These are phyloP conservation scores for Avena sativa DNA, from an alignment of 176 grass and related monocot genomes.

Conservation along the genomic window DNA sequence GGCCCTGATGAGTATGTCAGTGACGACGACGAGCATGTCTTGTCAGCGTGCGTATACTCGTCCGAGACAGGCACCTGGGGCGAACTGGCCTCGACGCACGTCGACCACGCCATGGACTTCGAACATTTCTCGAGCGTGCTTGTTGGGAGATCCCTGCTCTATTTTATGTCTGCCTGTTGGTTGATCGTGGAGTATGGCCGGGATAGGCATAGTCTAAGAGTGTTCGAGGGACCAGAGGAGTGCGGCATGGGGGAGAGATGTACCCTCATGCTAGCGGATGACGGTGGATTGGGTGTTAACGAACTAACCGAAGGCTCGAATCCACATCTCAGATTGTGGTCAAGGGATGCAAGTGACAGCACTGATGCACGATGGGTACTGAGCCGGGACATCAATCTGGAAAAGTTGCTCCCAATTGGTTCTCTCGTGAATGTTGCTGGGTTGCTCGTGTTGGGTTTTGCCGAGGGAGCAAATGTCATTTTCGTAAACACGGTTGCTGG, in stretches of 20 bases:
- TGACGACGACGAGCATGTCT: neutral
- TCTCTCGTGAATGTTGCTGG: neutral
- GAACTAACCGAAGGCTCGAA: neutral
- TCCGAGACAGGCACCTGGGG: neutral
- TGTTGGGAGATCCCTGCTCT: neutral
- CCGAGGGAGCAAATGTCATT: constrained; percentile 4
- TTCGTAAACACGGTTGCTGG: neutral
- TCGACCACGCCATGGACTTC: neutral
- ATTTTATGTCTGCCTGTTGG: neutral
- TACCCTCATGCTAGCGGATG: neutral
- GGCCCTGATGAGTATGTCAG: neutral
- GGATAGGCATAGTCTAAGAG: neutral
- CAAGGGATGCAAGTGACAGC: neutral
- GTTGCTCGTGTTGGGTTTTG: neutral
- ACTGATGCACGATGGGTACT: neutral
- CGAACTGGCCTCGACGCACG: neutral
- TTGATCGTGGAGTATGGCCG: neutral
- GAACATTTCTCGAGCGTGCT: neutral
- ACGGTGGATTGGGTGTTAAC: neutral
- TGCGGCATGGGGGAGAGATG: neutral
- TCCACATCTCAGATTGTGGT: neutral
- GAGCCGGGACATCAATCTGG: neutral
- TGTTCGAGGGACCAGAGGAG: neutral
- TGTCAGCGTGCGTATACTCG: neutral
- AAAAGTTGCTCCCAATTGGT: neutral